Evolutionary conservation across 2,329 filamentous ascomycete genomes (phyloP), one percentile per base, ranked within the genome.

Genomic region (Plenodomus tracheiphilus): DNA sequence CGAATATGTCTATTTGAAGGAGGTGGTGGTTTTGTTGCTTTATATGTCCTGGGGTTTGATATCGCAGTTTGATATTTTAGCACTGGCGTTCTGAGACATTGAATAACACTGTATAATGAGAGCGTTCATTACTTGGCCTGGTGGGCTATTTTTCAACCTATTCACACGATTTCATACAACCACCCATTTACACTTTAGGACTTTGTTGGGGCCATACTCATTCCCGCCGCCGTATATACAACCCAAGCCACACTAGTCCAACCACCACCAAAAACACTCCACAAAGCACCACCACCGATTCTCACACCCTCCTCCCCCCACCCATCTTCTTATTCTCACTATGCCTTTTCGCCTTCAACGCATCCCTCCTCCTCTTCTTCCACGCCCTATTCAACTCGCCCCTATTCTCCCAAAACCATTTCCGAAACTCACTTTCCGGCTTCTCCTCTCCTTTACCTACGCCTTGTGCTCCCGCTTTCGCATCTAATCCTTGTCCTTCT

Each of bases 281-380:
- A 25, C 22, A 25, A 25, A 5, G 10, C 22, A 25, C 22, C 5
- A 25, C 5, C 22, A 25, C 22, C 5, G 5, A 25, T 25, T 25
- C 28, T 32, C 28, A 32, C 28, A 32, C 28, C 4, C 53, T 49
- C 17, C 56, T 48, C 1, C 49, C 53, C 17, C 61, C 58, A 15
- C 53, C 56, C 48, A 79, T 72, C 63, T 76, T 77, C 63, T 78
- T 77, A 63, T 85, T 85, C 64, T 85, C 82, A 55, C 77, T 76
- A 68, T 84, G 80, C 57, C 84, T 72, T 65, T 82, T 79, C 51
- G 80, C 76, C 73, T 86, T 86, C 50, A 81, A 75, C 39, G 79
- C 81, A 53, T 85, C 83, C 45, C 83, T 72, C 50, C 82, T 73
- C 54, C 81, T 72, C 70, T 79, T 82, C 70, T 79, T 79, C 78